Evolutionary conservation across 2,329 filamentous ascomycete genomes (phyloP).

Genomic region (Gliomastix tumulicola): DNA sequence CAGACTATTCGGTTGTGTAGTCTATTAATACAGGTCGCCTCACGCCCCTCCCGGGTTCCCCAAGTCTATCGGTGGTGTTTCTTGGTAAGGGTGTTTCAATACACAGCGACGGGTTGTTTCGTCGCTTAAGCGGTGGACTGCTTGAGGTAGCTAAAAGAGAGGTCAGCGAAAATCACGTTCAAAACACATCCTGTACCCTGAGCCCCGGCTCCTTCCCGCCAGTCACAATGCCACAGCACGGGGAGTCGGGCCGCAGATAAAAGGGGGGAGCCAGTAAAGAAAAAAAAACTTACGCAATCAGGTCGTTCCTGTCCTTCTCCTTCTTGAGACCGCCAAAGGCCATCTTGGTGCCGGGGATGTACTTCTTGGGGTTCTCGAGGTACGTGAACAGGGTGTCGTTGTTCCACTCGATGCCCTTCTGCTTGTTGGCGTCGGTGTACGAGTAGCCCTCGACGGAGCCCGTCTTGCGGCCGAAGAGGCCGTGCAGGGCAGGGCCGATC

Average conservation of each 20-base stretch:
- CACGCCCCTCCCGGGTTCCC: too few species aligned
- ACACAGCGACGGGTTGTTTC: neutral
- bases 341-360: constrained; percentile 99
- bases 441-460: constrained; percentile 87
- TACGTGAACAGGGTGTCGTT: constrained; percentile 87
- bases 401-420: constrained; percentile 85
- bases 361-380: constrained; percentile 99
- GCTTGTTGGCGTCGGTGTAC: constrained; percentile 99
- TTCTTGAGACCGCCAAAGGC: constrained; percentile 99
- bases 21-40: neutral
- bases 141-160: constrained; percentile 52
- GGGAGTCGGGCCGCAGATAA: too few species aligned
- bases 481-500: constrained; percentile 94
- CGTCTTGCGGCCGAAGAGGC: constrained; percentile 94
- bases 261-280: neutral
- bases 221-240: too few species aligned
- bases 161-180: too few species aligned
- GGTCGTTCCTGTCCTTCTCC: constrained; percentile 97
- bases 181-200: neutral
- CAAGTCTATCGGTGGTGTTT: neutral
- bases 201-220: neutral
- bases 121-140: constrained; percentile 58
- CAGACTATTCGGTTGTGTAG: neutral
- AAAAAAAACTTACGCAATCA: constrained; percentile 92
- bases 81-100: too few species aligned